phyloP scores from a whole-genome alignment of 352 stramenopile species.

The Pythium aphanidermatum region DNA sequence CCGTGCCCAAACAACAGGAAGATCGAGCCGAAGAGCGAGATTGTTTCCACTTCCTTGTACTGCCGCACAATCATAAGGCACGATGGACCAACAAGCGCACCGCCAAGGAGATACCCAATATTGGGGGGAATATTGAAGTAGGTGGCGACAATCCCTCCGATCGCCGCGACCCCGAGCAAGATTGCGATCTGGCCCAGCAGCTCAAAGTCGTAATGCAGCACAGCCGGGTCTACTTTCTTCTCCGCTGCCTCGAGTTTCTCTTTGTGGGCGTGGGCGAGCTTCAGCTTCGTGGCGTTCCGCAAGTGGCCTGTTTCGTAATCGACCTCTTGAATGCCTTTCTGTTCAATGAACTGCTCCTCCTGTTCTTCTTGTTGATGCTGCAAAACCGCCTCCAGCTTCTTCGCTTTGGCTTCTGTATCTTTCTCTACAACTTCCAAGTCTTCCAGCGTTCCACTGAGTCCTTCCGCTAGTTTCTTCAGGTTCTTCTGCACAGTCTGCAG shows the following conservation, averaged over 20 bases:
- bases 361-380: constrained; percentile 73
- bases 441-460: constrained; percentile 66
- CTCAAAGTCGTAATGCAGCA: constrained; percentile 85
- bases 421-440: constrained; percentile 82
- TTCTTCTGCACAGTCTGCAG: constrained; percentile 48
- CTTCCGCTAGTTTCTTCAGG: constrained; percentile 56
- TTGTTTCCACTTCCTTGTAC: constrained; percentile 90
- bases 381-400: constrained; percentile 71
- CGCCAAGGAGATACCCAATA: constrained; percentile 88
- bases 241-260: constrained; percentile 75
- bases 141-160: constrained; percentile 86
- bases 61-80: constrained; percentile 80
- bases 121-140: constrained; percentile 88
- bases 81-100: constrained; percentile 86
- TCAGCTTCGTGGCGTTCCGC: constrained; percentile 65
- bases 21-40: constrained; percentile 91
- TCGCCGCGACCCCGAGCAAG: constrained; percentile 71
- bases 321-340: constrained; percentile 71
- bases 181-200: constrained; percentile 81
- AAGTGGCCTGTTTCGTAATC: constrained; percentile 82
- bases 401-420: constrained; percentile 69
- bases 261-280: constrained; percentile 47
- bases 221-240: constrained; percentile 76
- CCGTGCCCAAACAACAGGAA: constrained; percentile 92
- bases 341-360: constrained; percentile 71